Base-by-base conservation (phyloP, 192 early-diverging fungal genomes). In the Backusella parvicylindrica region DNA sequence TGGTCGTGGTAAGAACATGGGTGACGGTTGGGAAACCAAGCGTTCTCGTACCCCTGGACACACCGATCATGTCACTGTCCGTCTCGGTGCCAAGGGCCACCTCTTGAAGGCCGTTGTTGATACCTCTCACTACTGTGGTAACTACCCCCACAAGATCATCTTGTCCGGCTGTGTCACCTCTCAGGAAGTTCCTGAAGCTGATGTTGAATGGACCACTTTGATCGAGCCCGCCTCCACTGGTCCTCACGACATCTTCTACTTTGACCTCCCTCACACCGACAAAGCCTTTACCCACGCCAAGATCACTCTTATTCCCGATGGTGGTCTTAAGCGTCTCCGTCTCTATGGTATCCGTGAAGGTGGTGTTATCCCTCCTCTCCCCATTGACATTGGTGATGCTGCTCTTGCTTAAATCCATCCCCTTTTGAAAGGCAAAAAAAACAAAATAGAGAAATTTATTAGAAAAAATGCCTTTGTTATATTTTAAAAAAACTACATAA, bases 11-110 rank as follows among this genome's bases (percentile, higher is more conserved):
- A 80, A 83, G 35, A 93, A 93, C 64, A 97, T 98, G 97, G 89
- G 89, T 64, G 96, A 96, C 70, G 97, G 97, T 47, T 98, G 97
- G 97, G 97, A 98, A 77, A 98, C 97, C 21, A 87, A 87, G 68
- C 86, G 92, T 41, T 95, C 94, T 38, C 90, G 97, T 72, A 91
- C 90, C 18, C 90, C 86, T 35, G 86, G 88, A 64, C 93, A 94
- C 81, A 86, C 74, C 40, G 93, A 98, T 74, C 92, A 91, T 86
- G 90, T 89, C 2, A 85, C 90, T 37, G 84, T 97, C 64, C 86
- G 89, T 77, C 87, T 98, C 6, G 95, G 97, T 31, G 75, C 84
- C 64, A 79, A 86, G 6, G 95, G 94, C 8, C 89, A 85, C 60
- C 76, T 97, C 13, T 82, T 91, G 53, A 82, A 89, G 70, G 88